Evolutionary conservation across 2,329 filamentous ascomycete species (phyloP), one percentile per base, ranked within the genome.

Genomic region (Tolypocladium tropicale): DNA sequence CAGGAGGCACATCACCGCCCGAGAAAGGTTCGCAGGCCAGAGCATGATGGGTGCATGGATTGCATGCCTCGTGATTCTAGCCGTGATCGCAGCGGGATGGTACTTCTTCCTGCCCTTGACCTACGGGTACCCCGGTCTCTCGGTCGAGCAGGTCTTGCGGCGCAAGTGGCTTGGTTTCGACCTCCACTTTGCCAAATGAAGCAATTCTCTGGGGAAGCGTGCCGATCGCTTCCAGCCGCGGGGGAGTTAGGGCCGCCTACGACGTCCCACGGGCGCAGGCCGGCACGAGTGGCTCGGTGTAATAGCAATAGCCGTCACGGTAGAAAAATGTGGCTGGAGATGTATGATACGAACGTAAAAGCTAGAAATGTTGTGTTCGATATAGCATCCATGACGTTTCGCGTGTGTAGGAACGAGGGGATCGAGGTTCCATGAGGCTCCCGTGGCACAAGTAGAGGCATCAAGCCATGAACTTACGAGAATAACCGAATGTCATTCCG

Each of bases 121-220:
- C 1, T 99, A 99, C 70, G 94, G 94, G 55, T 92, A 89, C 70
- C 94, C 94, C 5, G 93, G 93, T 36, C 79, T 99, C 66, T 83
- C 79, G 56, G 86, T 95, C 21, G 83, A 86, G 14, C 79, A 90
- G 69, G 88, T 99, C 33, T 74, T 88, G 60, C 81, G 86, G 60
- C 85, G 94, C 72, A 96, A 96, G 79, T 97, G 93, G 93, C 79
- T 99, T 62, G 89, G 89, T 61, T 99, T 97, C 70, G 94, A 99
- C 71, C 80, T 99, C 69, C 94, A 99, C 76, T 99, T 99, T 77
- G 94, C 94, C 58, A 99, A 99, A 83, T 99, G 88, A 76, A 59
- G 21, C 9, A 16, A 30, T 16, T 10, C 43, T 43, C 2, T 9
- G 2, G 11, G n/a, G 23, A 4, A 3, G 46, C 1, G 2, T 1